These are phyloP conservation scores for Cystobasidium slooffiae DNA, from an alignment of 1,284 basidiomycete species.

Conservation along the genomic window DNA sequence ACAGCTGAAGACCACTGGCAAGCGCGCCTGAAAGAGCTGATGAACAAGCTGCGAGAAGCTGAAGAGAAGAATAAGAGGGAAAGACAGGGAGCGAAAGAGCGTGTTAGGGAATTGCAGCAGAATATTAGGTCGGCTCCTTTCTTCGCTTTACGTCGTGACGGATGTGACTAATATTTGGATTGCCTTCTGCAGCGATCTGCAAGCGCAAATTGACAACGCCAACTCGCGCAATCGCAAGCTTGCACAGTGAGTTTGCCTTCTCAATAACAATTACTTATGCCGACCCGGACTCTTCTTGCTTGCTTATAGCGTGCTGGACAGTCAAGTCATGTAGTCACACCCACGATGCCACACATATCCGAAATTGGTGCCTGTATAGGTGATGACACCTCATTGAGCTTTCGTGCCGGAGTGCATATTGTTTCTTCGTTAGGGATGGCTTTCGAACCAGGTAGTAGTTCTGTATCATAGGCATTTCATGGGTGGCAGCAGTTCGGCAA, in stretches of 20 bases:
- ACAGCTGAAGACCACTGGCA: constrained; percentile 86
- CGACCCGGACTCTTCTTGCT: background rate
- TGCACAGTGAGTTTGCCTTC: constrained; percentile 18
- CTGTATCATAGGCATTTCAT: too few species aligned
- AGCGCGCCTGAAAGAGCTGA: constrained; percentile 87
- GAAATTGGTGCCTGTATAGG: too few species aligned
- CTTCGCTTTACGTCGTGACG: background rate
- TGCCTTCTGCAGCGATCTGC: constrained; percentile 15
- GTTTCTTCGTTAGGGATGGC: too few species aligned
- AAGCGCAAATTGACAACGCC: constrained; percentile 34
- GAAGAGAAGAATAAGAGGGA: constrained; percentile 95
- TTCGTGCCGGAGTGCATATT: too few species aligned
- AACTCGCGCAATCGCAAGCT: constrained; percentile 28
- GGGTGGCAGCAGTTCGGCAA: too few species aligned
- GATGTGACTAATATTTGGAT: background rate
- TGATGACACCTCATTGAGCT: too few species aligned
- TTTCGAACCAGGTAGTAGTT: too few species aligned
- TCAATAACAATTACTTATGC: background rate
- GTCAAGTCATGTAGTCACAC: constrained; percentile 7
- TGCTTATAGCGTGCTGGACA: constrained; percentile 31
- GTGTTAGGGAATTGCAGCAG: constrained; percentile 60
- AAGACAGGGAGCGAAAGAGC: constrained; percentile 90
- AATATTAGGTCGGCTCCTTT: constrained; percentile 44
- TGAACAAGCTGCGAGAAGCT: constrained; percentile 76
- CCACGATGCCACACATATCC: background rate